phyloP scores from a whole-genome alignment of 2,329 filamentous ascomycete genomes.

The Cordyceps javanica region DNA sequence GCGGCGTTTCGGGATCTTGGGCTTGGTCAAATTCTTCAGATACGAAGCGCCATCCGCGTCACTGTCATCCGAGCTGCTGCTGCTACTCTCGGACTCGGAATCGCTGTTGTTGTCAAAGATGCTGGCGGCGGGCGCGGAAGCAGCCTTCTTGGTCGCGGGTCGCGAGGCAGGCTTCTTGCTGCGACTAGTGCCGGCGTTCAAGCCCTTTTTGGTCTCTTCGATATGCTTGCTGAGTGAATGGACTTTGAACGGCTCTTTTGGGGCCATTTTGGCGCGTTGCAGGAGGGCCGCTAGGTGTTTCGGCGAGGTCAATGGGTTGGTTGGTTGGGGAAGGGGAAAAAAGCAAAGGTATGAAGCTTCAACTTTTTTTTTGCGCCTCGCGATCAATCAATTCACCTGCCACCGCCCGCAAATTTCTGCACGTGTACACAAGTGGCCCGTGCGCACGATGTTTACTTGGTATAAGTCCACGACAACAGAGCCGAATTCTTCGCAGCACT shows the following conservation, averaged over 20 bases:
- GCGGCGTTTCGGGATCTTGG: conserved; percentile 20
- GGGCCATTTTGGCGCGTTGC: conserved; percentile 27
- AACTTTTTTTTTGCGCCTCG: not conserved
- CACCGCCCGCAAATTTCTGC: conserved; percentile 5
- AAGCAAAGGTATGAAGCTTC: not conserved
- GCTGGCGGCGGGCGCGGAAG: conserved; percentile 16
- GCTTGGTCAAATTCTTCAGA: conserved; percentile 26
- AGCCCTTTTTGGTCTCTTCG: conserved; percentile 30
- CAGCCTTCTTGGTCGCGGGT: conserved; percentile 24
- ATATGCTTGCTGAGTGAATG: conserved; percentile 33
- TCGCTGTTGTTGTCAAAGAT: conserved; percentile 27
- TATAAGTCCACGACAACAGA: not conserved
- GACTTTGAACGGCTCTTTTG: conserved; percentile 29
- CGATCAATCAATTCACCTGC: not conserved
- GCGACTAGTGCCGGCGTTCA: conserved; percentile 27
- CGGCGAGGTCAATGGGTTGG: conserved; percentile 2
- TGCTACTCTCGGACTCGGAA: conserved; percentile 24
- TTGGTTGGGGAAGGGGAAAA: not conserved
- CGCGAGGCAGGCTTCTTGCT: conserved; percentile 24
- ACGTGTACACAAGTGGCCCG: conserved; percentile 10
- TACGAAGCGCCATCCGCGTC: conserved; percentile 25
- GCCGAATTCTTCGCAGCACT: not conserved
- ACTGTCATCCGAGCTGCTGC: conserved; percentile 28
- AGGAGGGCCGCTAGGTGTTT: not conserved
- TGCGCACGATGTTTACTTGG: not conserved